Conservation (phyloP, 768 basidiomycete genomes). For the Lentinus brumalis region DNA sequence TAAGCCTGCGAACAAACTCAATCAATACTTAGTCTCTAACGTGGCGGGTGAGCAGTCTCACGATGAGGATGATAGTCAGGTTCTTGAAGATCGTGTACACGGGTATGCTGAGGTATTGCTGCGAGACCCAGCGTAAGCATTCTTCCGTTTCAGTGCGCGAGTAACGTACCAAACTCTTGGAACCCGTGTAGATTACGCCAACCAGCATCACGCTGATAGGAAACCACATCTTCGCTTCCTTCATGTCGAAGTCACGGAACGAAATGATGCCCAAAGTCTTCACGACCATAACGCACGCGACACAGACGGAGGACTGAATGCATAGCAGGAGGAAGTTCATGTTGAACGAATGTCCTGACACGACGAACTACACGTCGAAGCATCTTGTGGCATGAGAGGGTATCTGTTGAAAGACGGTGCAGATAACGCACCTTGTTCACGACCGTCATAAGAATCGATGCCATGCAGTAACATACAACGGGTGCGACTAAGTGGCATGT, state of each 20-base stretch:
- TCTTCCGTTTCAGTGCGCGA: not conserved
- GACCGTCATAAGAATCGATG: constrained; percentile 95
- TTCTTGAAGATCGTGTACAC: constrained; percentile 99
- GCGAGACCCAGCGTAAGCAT: constrained; percentile 4
- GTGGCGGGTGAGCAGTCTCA: constrained; percentile 40
- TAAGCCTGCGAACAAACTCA: constrained; percentile 64
- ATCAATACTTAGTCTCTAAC: not conserved
- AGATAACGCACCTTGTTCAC: constrained; percentile 79
- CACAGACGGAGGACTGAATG: constrained; percentile 90
- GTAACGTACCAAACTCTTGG: constrained; percentile 84
- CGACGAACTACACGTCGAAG: constrained; percentile 71
- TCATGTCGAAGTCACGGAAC: constrained; percentile 78
- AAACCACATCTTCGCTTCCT: constrained; percentile 92
- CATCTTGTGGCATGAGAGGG: not conserved
- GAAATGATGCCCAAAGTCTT: constrained; percentile 81
- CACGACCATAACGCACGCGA: constrained; percentile 67
- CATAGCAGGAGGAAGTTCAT: constrained; percentile 96
- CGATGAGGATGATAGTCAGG: constrained; percentile 97
- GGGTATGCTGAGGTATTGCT: constrained; percentile 98
- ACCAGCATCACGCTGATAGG: constrained; percentile 93
- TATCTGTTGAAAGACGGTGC: not conserved
- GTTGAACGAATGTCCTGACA: constrained; percentile 89
- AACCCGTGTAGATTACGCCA: constrained; percentile 95
- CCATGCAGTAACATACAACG: constrained; percentile 86
- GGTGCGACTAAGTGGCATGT: constrained; percentile 58